phyloP scores from a whole-genome alignment of 2,329 filamentous ascomycete species.

The Calonectria pauciramosa region DNA sequence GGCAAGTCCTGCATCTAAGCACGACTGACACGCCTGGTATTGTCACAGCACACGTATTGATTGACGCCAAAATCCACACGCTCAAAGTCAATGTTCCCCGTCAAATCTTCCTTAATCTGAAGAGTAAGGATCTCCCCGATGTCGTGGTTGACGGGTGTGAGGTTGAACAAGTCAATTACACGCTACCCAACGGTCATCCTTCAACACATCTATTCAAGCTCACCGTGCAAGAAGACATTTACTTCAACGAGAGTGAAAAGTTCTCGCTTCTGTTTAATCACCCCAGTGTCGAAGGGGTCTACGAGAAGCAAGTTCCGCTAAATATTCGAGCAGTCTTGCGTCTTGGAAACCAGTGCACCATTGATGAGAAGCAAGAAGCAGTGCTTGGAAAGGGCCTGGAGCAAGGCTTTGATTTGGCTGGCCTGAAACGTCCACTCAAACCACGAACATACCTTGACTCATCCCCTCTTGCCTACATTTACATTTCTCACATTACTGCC shows the following conservation, averaged over 20 bases:
- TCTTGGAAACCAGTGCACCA: conserved; percentile 91
- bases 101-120: conserved; percentile 92
- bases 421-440: conserved; percentile 78
- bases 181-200: conserved; percentile 92
- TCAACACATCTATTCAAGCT: conserved; percentile 96
- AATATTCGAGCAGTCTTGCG: conserved; percentile 89
- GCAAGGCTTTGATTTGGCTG: conserved; percentile 89
- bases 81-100: conserved; percentile 91
- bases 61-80: conserved; percentile 91
- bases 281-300: conserved; percentile 95
- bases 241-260: conserved; percentile 86
- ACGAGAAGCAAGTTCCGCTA: conserved; percentile 92
- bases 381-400: conserved; percentile 94
- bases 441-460: conserved; percentile 79
- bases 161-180: conserved; percentile 94
- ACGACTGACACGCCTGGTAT: conserved; percentile 88
- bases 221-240: conserved; percentile 88
- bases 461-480: conserved; percentile 84
- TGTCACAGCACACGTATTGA: conserved; percentile 89
- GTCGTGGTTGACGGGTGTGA: conserved; percentile 88
- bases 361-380: conserved; percentile 90
- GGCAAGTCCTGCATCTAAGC: conserved; percentile 92
- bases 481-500: conserved; percentile 91
- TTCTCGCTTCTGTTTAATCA: conserved; percentile 90
- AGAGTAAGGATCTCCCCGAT: conserved; percentile 87